Evolutionary conservation across 805 yeast species (phyloP), one percentile per base, ranked within the genome.

Genomic region (Ogataea trehaloabstinens): DNA sequence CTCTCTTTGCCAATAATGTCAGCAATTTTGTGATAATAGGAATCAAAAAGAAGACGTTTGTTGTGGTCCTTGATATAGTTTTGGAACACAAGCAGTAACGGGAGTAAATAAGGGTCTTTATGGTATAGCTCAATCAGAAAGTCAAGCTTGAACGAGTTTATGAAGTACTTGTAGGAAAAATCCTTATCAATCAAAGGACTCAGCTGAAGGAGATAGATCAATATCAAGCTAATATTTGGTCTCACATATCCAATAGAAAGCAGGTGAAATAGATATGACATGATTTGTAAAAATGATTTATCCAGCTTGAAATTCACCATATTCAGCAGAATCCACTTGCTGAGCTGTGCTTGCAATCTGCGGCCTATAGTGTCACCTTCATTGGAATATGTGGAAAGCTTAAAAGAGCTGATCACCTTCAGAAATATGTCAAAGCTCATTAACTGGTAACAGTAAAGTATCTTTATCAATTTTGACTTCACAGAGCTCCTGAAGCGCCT

Each of bases 231-330:
- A n/a, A 59, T 36, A 28, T 44, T 31, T 3, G 29, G 21, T 37
- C 63, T 41, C 5, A 56, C 31, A 39, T 58, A 61, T 2, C 61
- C 63, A 19, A 58, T 51, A 12, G 58, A 49, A 3, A 60, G 45
- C 30, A 53, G 35, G 31, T 53, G 50, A 43, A 52, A 60, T 11
- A 59, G 8, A 12, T 51, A 41, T 5, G 60, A 52, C 11, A 56
- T 40, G 2, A 58, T 13, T 15, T 36, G 34, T 3, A 58, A 35
- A 24, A 38, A 56, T 4, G 37, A 22, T 16, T 45, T 47, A 19
- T 46, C 46, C 32, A 48, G 44, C 16, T 43, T 40, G 35, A 60
- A 54, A 24, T 54, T 52, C 19, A 32, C 38, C 34, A 55, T 55
- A 28, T 54, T 48, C 6, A 33, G 24, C 4, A 48, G 34, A 16